A percentile compares a stretch with the other conserved stretches of the same genome.
These are phyloP conservation scores for Ramichloridium luteum DNA, from an alignment of 2,329 filamentous ascomycete genomes.

Conservation along the genomic window DNA sequence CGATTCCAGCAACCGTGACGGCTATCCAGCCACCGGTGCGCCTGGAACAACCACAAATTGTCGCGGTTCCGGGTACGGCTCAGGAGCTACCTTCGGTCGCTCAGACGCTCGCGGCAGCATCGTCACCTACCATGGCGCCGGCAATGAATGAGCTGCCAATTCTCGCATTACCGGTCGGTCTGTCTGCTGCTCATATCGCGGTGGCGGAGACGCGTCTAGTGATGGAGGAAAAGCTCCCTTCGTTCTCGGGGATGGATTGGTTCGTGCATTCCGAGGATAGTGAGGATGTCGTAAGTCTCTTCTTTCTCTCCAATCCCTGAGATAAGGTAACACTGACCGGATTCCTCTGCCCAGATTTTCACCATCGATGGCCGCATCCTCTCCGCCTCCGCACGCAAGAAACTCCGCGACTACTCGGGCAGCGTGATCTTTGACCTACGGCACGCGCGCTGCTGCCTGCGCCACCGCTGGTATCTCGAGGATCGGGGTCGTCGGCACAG, in stretches of 20 bases:
- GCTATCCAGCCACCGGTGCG: neutral
- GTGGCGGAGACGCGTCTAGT: neutral
- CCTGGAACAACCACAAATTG: neutral
- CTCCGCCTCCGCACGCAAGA: neutral
- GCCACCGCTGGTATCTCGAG: conserved; percentile 1
- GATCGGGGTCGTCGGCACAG: neutral
- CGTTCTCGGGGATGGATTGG: neutral
- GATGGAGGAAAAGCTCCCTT: neutral
- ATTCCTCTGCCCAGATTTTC: too few relatives aligned
- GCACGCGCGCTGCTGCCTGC: neutral
- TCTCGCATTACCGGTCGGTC: neutral
- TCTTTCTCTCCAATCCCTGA: too few relatives aligned
- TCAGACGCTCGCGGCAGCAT: neutral
- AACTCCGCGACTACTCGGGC: neutral
- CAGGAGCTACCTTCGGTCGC: neutral
- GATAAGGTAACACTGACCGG: too few relatives aligned
- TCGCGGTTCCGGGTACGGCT: neutral
- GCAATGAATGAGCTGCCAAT: neutral
- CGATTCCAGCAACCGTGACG: too few relatives aligned
- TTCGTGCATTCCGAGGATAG: neutral
- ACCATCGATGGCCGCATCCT: neutral
- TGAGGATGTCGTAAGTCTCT: too few relatives aligned
- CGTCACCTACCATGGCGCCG: neutral
- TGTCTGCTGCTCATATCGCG: neutral
- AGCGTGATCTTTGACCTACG: neutral